Evolutionary conservation across 371 early-diverging fungal species (phyloP).

Genomic region (Neoconidiobolus thromboides): DNA sequence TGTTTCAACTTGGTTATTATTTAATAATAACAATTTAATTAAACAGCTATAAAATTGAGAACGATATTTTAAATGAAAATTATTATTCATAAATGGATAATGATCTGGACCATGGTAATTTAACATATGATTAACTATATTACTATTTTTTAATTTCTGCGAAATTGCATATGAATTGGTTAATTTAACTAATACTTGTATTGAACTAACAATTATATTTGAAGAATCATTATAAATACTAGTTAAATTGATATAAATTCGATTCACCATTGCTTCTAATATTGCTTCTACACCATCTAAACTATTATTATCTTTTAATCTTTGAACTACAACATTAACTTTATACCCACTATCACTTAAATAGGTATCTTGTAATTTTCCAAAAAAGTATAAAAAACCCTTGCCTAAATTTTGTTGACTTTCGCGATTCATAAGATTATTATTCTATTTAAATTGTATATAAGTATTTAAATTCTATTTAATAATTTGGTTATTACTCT

Average conservation of each 20-base stretch:
- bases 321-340: background rate
- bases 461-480: too few relatives aligned
- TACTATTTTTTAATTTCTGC: constrained; percentile 34
- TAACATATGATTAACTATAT: constrained; percentile 39
- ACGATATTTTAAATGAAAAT: constrained; percentile 28
- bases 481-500: too few relatives aligned
- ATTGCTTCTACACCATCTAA: background rate
- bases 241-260: background rate
- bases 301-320: background rate
- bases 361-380: background rate
- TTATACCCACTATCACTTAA: background rate
- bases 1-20: too few relatives aligned
- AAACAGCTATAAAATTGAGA: constrained; percentile 35
- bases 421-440: background rate
- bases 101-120: constrained; percentile 42
- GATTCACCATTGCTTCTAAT: background rate
- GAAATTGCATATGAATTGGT: background rate
- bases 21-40: too few relatives aligned
- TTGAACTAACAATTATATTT: background rate
- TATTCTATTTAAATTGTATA: background rate
- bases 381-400: constrained; percentile 6
- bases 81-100: constrained; percentile 43
- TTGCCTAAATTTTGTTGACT: background rate
- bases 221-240: background rate
- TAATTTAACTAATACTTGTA: background rate